Percentiles rank a stretch among this genome's conserved stretches.
These are phyloP conservation scores for Zygnema cylindricum DNA, from an alignment of 139 green algal genomes.

Conservation along the genomic window DNA sequence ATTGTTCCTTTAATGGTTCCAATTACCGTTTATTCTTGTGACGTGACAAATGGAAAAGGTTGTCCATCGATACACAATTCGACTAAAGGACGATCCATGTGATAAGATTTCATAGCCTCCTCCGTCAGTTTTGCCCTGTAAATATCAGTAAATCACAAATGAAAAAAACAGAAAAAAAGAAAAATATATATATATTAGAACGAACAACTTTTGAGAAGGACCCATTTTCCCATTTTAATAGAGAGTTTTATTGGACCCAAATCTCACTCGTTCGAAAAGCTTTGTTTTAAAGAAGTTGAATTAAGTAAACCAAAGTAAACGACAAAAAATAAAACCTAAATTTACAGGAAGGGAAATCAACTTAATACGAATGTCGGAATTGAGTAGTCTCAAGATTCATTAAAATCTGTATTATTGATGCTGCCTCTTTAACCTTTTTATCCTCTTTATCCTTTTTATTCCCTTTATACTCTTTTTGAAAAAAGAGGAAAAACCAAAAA, in stretches of 20 bases:
- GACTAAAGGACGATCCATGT: conserved; percentile 6
- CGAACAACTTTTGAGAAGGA: neutral
- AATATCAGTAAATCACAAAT: neutral
- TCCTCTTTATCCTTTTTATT: neutral
- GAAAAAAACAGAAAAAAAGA: neutral
- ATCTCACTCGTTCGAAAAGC: no score
- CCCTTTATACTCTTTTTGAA: neutral
- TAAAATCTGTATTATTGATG: neutral
- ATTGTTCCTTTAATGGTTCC: no score
- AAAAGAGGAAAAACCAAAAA: neutral
- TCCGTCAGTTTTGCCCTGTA: conserved; percentile 33
- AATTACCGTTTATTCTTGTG: no score
- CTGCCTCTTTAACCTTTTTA: neutral
- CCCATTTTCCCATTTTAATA: no score
- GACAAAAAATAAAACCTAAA: no score
- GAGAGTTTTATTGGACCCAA: no score
- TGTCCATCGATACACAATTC: conserved; percentile 42
- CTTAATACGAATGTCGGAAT: neutral
- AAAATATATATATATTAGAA: neutral
- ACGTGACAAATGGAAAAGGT: neutral
- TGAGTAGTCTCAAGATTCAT: neutral
- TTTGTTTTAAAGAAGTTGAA: no score
- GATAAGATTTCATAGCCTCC: conserved; percentile 29
- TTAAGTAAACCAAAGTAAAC: no score
- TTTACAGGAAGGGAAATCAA: neutral